Evolutionary conservation across 2,329 filamentous ascomycete genomes (phyloP).

Genomic region (Penicillium occitanis): DNA sequence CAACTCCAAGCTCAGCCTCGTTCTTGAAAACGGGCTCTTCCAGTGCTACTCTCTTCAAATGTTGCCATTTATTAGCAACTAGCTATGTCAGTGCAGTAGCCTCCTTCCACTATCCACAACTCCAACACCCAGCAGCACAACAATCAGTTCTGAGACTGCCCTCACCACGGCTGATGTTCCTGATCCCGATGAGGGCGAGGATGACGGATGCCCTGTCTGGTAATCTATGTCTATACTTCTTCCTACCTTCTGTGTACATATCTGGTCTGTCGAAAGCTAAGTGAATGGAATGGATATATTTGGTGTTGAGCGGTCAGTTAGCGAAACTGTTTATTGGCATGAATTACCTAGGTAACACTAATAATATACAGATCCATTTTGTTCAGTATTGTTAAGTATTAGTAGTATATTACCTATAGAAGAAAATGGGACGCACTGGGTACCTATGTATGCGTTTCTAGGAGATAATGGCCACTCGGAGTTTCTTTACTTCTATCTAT

Average conservation of each 20-base stretch:
- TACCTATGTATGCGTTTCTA: not conserved
- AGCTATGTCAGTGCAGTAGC: not conserved
- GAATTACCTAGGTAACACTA: not conserved
- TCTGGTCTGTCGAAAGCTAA: not conserved
- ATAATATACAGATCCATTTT: not conserved
- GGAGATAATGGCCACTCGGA: not conserved
- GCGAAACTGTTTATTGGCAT: not conserved
- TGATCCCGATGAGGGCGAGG: not conserved
- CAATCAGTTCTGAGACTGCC: not conserved
- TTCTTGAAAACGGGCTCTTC: not conserved
- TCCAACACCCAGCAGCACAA: not conserved
- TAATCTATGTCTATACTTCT: not conserved
- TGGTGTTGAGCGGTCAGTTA: not conserved
- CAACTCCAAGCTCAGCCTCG: not conserved
- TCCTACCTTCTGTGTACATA: not conserved
- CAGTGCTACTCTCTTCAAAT: not conserved
- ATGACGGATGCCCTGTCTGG: not conserved
- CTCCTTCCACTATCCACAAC: not conserved
- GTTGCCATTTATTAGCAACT: not conserved
- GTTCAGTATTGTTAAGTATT: not conserved
- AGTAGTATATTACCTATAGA: not conserved
- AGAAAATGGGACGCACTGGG: not conserved
- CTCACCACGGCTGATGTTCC: not conserved
- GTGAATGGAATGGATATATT: not conserved
- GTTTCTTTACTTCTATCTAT: not conserved